These are phyloP conservation scores for Tricholoma saponaceum DNA, from an alignment of 768 basidiomycete species.

Conservation along the genomic window DNA sequence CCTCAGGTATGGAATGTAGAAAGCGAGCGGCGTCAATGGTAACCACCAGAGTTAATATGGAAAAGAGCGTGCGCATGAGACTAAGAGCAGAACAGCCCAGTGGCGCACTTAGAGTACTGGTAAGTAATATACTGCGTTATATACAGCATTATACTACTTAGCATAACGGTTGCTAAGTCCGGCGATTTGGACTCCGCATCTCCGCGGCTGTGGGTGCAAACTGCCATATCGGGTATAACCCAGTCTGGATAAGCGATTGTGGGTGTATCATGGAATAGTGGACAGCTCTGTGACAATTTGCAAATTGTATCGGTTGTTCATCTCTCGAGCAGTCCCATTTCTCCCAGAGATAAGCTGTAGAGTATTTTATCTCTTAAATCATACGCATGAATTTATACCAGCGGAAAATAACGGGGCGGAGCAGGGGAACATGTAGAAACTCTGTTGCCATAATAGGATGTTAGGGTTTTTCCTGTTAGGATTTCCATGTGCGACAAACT, in stretches of 20 bases:
- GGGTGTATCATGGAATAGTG: no score
- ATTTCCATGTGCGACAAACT: constrained; percentile 23
- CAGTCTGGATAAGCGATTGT: no score
- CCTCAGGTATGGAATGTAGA: constrained; percentile 75
- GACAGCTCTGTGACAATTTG: not conserved
- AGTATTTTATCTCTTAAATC: no score
- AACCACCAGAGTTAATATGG: not conserved
- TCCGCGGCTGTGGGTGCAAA: constrained; percentile 14
- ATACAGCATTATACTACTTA: no score
- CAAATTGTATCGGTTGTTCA: no score
- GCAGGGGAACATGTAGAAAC: constrained; percentile 11
- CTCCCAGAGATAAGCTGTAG: no score
- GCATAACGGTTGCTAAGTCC: not conserved
- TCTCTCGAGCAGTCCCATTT: no score
- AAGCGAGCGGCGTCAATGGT: constrained; percentile 34
- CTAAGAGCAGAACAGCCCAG: no score
- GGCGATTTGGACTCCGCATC: not conserved
- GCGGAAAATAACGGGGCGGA: constrained; percentile 18
- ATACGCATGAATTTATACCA: constrained; percentile 18
- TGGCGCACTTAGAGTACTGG: no score
- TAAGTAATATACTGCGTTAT: not conserved
- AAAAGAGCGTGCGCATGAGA: not conserved
- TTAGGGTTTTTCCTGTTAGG: constrained; percentile 7
- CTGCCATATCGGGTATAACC: constrained; percentile 11
- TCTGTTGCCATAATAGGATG: constrained; percentile 9